These are phyloP conservation scores for Mesembryanthemum crystallinum DNA, from an alignment of 148 eudicot genomes.

Conservation along the genomic window DNA sequence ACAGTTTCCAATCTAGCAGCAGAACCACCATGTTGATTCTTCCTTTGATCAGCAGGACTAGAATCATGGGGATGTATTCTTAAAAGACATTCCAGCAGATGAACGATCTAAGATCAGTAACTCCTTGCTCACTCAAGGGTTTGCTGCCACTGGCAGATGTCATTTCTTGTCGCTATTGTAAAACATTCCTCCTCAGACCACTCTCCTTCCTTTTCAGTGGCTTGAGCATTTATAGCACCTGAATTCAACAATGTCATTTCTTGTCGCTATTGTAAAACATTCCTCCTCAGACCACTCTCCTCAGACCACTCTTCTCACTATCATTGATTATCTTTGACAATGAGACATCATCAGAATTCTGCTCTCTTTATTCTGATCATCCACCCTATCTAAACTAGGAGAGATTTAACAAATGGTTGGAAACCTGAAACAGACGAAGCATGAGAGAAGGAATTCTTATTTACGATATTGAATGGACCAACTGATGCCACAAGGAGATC, in stretches of 20 bases:
- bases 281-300: slow-evolving; percentile 95
- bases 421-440: slow-evolving; percentile 92
- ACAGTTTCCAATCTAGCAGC: slow-evolving; percentile 34
- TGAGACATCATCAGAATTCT: slow-evolving; percentile 26
- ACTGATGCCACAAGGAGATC: slow-evolving; percentile 52
- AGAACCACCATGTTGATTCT: slow-evolving; percentile 36
- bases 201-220: slow-evolving; percentile 82
- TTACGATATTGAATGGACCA: slow-evolving; percentile 47
- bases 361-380: slow-evolving; percentile 33
- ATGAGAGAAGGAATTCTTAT: slow-evolving; percentile 81
- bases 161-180: slow-evolving; percentile 27
- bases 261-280: slow-evolving; percentile 30
- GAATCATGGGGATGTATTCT: slow-evolving; percentile 36
- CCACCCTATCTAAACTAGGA: slow-evolving; percentile 37
- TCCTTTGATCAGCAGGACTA: slow-evolving; percentile 31
- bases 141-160: slow-evolving; percentile 30
- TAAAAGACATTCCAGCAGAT: slow-evolving; percentile 24
- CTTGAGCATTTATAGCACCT: slow-evolving; percentile 27
- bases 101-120: slow-evolving; percentile 33
- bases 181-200: slow-evolving; percentile 80
- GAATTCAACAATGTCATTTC: slow-evolving; percentile 26
- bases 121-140: slow-evolving; percentile 37
- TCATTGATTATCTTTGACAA: slow-evolving; percentile 31
- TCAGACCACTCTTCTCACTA: slow-evolving; percentile 32
- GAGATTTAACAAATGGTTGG: slow-evolving; percentile 82